Evolutionary conservation across 2,329 filamentous ascomycete genomes (phyloP).

Genomic region (Fusarium sp.): DNA sequence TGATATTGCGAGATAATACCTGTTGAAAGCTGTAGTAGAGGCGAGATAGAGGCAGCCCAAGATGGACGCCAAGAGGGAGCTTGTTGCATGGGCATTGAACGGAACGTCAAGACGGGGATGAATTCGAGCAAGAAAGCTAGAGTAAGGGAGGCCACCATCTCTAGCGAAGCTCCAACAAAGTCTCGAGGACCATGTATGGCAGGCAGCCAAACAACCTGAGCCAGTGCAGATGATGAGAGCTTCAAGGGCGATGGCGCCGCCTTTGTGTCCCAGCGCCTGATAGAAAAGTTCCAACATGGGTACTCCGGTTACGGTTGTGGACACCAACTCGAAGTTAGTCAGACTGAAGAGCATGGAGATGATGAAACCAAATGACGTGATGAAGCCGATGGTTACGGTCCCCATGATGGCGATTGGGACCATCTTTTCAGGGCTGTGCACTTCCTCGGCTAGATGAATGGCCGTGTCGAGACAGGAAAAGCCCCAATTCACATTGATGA

Average conservation of each 20-base stretch:
- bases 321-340: conserved; percentile 8
- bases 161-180: conserved; percentile 23
- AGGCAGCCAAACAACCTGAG: conserved; percentile 16
- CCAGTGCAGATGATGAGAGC: conserved; percentile 9
- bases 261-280: conserved; percentile 1
- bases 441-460: background rate
- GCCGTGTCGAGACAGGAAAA: background rate
- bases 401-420: conserved; percentile 11
- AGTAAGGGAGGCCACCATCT: conserved; percentile 18
- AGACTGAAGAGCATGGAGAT: background rate
- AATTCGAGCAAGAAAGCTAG: background rate
- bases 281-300: conserved; percentile 22
- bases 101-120: background rate
- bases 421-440: conserved; percentile 4
- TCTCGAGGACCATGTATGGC: conserved; percentile 18
- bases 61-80: background rate
- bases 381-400: background rate
- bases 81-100: background rate
- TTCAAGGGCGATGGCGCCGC: conserved; percentile 14
- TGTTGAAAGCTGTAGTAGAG: background rate
- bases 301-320: conserved; percentile 11
- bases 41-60: background rate
- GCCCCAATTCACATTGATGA: background rate
- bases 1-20: background rate
- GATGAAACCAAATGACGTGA: conserved; percentile 3